Conservation (phyloP, 2,329 filamentous ascomycete genomes). For the Arthrocladium fulminans region DNA sequence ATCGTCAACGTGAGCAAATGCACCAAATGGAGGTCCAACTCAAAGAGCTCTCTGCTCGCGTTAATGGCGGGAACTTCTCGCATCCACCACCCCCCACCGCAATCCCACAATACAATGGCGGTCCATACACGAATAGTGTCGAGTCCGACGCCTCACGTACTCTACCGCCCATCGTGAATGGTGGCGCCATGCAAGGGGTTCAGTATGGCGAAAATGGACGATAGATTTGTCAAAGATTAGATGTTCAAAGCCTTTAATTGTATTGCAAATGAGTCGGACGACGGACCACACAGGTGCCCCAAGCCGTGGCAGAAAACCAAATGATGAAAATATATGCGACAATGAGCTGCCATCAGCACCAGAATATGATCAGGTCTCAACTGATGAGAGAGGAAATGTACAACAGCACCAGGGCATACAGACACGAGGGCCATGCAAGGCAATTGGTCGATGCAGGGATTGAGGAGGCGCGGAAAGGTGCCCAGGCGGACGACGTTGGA, state of each 20-base stretch:
- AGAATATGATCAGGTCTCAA: no score
- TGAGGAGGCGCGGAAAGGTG: no score
- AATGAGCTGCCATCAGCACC: no score
- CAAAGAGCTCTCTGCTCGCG: constrained; percentile 25
- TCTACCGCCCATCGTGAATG: constrained; percentile 40
- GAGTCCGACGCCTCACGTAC: constrained; percentile 36
- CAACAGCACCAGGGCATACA: background rate
- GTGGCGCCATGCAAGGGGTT: constrained; percentile 40
- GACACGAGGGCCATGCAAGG: background rate
- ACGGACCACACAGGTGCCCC: background rate
- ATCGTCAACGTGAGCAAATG: constrained; percentile 26
- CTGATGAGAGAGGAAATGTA: no score
- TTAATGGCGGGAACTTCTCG: constrained; percentile 20
- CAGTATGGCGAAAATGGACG: constrained; percentile 43
- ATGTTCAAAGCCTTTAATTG: no score
- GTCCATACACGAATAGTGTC: constrained; percentile 16
- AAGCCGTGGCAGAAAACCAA: background rate
- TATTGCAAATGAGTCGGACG: background rate
- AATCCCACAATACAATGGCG: constrained; percentile 18
- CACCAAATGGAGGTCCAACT: constrained; percentile 26
- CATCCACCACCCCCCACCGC: constrained; percentile 20
- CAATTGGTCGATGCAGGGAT: no score
- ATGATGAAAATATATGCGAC: no score
- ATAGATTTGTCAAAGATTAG: constrained; percentile 19
- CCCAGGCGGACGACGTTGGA: no score